Conservation (phyloP, 2,329 filamentous ascomycete genomes). For the Trichoderma gracile region DNA sequence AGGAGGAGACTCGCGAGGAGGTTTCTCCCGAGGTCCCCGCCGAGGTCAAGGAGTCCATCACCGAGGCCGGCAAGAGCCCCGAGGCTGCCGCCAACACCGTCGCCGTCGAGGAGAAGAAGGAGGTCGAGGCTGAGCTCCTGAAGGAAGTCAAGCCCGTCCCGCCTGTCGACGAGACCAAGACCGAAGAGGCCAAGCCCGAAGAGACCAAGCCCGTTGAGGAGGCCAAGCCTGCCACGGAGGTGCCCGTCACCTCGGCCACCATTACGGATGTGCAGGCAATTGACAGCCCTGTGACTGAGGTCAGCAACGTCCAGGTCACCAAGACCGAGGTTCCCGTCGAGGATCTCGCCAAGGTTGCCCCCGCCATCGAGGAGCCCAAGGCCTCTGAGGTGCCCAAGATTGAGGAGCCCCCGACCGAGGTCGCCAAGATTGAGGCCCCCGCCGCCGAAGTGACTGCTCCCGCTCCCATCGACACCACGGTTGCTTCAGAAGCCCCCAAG, state of each 20-base stretch:
- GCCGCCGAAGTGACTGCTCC: background rate
- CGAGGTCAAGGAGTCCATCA: conserved; percentile 59
- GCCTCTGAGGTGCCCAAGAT: conserved; percentile 4
- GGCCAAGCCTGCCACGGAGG: background rate
- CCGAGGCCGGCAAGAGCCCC: conserved; percentile 60
- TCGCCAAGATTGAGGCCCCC: conserved; percentile 20
- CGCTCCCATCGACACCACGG: conserved; percentile 13
- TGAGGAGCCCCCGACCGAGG: conserved; percentile 20
- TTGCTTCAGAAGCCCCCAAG: conserved; percentile 27
- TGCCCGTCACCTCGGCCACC: conserved; percentile 23
- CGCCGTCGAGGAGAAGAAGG: conserved; percentile 73
- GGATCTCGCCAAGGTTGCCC: conserved; percentile 39
- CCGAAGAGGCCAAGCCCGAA: conserved; percentile 24
- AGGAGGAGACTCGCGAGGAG: conserved; percentile 47
- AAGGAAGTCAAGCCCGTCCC: conserved; percentile 57
- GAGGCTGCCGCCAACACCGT: conserved; percentile 70
- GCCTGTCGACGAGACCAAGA: conserved; percentile 36
- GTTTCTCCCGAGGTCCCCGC: conserved; percentile 54
- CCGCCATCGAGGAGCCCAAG: conserved; percentile 15
- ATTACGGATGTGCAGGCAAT: conserved; percentile 30
- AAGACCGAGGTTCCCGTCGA: conserved; percentile 30
- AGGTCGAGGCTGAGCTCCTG: conserved; percentile 72
- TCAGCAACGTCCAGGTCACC: conserved; percentile 30
- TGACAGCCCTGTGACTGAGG: conserved; percentile 29
- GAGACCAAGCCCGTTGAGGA: background rate